Conservation (phyloP, 106 monocot genomes). For the Ottelia alismoides region DNA sequence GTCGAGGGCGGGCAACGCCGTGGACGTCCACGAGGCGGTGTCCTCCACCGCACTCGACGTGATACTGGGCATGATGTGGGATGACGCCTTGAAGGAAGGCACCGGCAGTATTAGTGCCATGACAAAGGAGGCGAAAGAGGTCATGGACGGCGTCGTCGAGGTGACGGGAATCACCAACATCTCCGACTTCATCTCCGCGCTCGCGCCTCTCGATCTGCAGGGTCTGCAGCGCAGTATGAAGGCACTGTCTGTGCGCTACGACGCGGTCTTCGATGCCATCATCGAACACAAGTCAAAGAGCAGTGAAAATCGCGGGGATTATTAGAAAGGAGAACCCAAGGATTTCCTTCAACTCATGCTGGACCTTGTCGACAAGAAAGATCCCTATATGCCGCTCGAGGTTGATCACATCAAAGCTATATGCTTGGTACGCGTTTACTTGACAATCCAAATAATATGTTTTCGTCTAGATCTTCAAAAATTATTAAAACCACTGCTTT, state of each 20-base stretch:
- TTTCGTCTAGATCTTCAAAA: not conserved
- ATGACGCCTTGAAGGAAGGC: constrained; percentile 45
- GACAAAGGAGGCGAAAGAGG: constrained; percentile 2
- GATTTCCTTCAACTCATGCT: constrained; percentile 9
- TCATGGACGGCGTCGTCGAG: constrained; percentile 1
- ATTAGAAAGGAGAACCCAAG: not conserved
- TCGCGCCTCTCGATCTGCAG: constrained; percentile 9
- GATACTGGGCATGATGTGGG: no score
- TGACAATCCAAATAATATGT: not conserved
- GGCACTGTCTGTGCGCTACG: not conserved
- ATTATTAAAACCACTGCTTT: not conserved
- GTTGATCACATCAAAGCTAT: constrained; percentile 7
- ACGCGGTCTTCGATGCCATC: constrained; percentile 1
- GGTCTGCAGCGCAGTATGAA: constrained; percentile 4
- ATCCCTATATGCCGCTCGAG: constrained; percentile 7
- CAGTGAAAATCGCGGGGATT: not conserved
- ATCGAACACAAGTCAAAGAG: not conserved
- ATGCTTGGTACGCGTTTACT: constrained; percentile 1
- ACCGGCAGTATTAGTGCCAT: constrained; percentile 8
- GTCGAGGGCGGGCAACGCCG: not conserved
- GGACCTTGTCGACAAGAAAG: not conserved
- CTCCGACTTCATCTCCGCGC: constrained; percentile 10
- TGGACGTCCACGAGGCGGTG: constrained; percentile 27
- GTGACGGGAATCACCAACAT: not conserved
- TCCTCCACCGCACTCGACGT: constrained; percentile 34